These are phyloP conservation scores for Aspergillus proliferans DNA, from an alignment of 2,329 filamentous ascomycete species.

Conservation along the genomic window DNA sequence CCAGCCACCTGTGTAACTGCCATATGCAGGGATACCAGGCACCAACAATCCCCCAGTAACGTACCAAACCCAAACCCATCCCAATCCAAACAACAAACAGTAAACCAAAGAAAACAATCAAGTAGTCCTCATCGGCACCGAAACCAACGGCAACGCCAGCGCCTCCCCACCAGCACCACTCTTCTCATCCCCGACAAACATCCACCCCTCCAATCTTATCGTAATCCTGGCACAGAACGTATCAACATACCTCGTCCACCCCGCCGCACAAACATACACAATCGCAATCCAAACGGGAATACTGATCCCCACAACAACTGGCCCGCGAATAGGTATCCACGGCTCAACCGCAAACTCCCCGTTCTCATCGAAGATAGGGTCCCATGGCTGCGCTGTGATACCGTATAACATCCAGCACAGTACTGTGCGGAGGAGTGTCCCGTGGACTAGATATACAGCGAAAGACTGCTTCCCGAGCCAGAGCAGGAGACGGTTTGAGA, in stretches of 20 bases:
- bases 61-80: no score
- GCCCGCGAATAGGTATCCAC: constrained; percentile 38
- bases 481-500: constrained; percentile 46
- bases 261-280: constrained; percentile 43
- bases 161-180: neutral
- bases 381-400: constrained; percentile 42
- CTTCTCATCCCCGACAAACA: constrained; percentile 43
- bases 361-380: constrained; percentile 36
- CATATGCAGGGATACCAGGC: neutral
- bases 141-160: constrained; percentile 14
- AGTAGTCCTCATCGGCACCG: constrained; percentile 20
- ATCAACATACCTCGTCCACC: constrained; percentile 50
- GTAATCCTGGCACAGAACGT: constrained; percentile 45
- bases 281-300: constrained; percentile 43
- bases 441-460: constrained; percentile 51
- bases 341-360: constrained; percentile 33
- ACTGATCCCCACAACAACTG: constrained; percentile 37
- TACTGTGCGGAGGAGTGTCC: constrained; percentile 48
- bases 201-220: constrained; percentile 42
- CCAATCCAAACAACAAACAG: neutral
- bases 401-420: constrained; percentile 50
- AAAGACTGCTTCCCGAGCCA: constrained; percentile 53
- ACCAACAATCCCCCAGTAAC: no score
- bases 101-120: neutral
- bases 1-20: neutral